Evolutionary conservation across 805 yeast genomes (phyloP).

Genomic region (Yueomyces sp.): DNA sequence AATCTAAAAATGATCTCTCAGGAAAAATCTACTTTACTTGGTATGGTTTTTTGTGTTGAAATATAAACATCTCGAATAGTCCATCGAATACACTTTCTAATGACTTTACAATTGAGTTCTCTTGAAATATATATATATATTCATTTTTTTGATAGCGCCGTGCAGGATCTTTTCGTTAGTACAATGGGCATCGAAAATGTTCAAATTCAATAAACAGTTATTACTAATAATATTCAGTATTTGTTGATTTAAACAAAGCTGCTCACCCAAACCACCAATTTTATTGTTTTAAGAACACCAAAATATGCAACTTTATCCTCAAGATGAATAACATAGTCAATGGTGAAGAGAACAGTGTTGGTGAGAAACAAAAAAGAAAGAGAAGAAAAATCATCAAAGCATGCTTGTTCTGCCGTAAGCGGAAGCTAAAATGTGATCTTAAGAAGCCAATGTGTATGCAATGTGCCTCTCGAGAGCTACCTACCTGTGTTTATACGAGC

Average conservation of each 20-base stretch:
- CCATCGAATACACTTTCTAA: too few species aligned
- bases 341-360: background rate
- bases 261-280: background rate
- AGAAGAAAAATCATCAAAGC: conserved; percentile 19
- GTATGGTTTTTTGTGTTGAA: too few species aligned
- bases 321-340: background rate
- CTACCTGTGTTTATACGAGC: conserved; percentile 18
- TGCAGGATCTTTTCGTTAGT: too few species aligned
- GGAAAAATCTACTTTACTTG: too few species aligned
- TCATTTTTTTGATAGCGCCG: too few species aligned
- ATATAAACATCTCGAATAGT: too few species aligned
- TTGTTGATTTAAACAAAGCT: too few species aligned
- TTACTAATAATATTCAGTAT: background rate
- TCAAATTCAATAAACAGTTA: background rate
- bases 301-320: background rate
- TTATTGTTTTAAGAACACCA: background rate
- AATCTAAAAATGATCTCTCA: too few species aligned
- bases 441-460: conserved; percentile 29
- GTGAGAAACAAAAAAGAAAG: conserved; percentile 1
- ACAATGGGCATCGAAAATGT: too few species aligned
- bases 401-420: conserved; percentile 47
- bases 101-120: too few species aligned
- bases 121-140: too few species aligned
- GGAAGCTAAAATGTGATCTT: conserved; percentile 55
- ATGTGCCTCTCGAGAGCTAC: conserved; percentile 26